phyloP scores from a whole-genome alignment of 768 basidiomycete genomes.

The Auriculariales sp. region DNA sequence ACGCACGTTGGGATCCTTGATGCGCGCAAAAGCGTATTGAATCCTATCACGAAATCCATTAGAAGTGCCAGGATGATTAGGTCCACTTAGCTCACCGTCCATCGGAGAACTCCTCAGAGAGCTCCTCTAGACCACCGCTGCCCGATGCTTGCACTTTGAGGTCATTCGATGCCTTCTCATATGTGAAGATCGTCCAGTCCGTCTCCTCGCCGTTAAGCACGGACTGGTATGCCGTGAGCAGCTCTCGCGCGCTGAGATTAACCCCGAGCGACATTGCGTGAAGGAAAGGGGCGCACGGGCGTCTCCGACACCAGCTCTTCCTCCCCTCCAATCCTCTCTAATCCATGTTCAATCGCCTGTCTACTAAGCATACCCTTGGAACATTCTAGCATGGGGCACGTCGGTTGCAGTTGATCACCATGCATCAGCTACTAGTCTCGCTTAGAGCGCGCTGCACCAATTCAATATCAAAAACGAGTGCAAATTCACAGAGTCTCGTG shows the following conservation, averaged over 20 bases:
- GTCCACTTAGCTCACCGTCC: conserved; percentile 45
- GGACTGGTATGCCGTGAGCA: conserved; percentile 59
- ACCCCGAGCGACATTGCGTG: conserved; percentile 68
- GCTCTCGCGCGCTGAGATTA: conserved; percentile 61
- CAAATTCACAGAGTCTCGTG: too few relatives aligned
- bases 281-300: too few relatives aligned
- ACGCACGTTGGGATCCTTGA: conserved; percentile 72
- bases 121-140: conserved; percentile 75
- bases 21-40: conserved; percentile 82
- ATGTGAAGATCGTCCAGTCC: conserved; percentile 71
- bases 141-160: conserved; percentile 78
- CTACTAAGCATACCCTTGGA: too few relatives aligned
- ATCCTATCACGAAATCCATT: conserved; percentile 36
- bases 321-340: too few relatives aligned
- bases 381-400: too few relatives aligned
- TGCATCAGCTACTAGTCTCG: too few relatives aligned
- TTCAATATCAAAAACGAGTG: too few relatives aligned
- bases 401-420: too few relatives aligned
- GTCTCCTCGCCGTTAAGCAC: conserved; percentile 51
- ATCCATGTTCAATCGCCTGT: too few relatives aligned
- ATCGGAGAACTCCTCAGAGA: conserved; percentile 91
- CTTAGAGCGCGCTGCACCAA: too few relatives aligned
- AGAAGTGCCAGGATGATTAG: conserved; percentile 2
- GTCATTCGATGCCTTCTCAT: conserved; percentile 71
- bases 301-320: too few relatives aligned